Percentiles rank a stretch among this genome's conserved stretches.
Conservation (phyloP, 129 eudicot species). For the Kitagawia praeruptora region DNA sequence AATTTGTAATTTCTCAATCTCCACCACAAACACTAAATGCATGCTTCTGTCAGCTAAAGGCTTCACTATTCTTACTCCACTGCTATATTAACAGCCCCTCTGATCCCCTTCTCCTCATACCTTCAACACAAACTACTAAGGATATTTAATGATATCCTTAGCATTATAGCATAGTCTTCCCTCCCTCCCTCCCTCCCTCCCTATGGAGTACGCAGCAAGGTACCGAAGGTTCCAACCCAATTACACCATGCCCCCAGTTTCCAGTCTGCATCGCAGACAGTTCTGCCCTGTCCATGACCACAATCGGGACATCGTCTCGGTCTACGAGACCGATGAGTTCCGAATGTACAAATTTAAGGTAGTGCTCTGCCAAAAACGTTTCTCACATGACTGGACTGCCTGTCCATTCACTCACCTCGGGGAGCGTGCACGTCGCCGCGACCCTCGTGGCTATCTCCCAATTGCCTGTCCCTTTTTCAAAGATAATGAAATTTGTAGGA, state of each 20-base stretch:
- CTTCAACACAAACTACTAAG: background rate
- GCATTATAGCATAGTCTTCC: background rate
- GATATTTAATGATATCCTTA: background rate
- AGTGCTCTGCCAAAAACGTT: conserved; percentile 2
- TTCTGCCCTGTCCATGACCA: background rate
- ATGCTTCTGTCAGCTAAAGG: background rate
- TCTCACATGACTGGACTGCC: conserved; percentile 30
- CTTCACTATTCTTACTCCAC: background rate
- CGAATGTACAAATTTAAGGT: conserved; percentile 25
- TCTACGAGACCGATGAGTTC: conserved; percentile 23
- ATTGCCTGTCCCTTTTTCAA: conserved; percentile 11
- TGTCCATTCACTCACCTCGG: conserved; percentile 30
- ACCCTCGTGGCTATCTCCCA: conserved; percentile 12
- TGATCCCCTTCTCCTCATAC: background rate
- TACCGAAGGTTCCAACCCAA: background rate
- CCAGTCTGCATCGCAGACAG: background rate
- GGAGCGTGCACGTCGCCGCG: conserved; percentile 24
- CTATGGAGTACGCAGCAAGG: background rate
- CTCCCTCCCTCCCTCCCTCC: background rate
- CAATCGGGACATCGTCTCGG: background rate
- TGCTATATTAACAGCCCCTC: background rate
- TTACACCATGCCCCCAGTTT: background rate
- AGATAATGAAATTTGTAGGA: background rate
- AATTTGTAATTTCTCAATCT: background rate
- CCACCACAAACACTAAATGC: background rate